Evolutionary conservation across 768 basidiomycete genomes (phyloP), one percentile per base, ranked within the genome.

Genomic region (Mycena maculata): DNA sequence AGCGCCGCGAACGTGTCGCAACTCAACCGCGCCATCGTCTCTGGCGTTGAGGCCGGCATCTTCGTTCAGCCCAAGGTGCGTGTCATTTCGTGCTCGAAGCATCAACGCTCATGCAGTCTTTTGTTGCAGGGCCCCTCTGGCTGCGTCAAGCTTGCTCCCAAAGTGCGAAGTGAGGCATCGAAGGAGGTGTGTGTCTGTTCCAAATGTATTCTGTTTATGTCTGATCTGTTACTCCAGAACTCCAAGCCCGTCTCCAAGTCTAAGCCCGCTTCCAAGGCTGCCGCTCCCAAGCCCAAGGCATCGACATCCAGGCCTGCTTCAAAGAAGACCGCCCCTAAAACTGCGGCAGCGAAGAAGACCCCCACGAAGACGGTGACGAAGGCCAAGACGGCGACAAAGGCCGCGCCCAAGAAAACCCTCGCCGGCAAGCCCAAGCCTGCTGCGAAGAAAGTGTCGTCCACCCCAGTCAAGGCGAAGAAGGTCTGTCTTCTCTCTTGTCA

Each of bases 11-110:
- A 93, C 79, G 79, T 86, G 72, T 88, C 85, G 65, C 91, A 92
- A 78, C 83, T 96, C 75, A 88, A 88, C 74, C 87, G 86, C 63
- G 93, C 94, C 63, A 92, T 96, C 77, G 79, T 85, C 50, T 79
- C 82, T 60, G 94, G 94, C 57, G 85, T 86, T 36, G 91, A 93
- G 77, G 56, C 60, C 22, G 81, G 80, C 12, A 68, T 80, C 27
- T 83, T 83, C 48, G 60, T 77, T 2, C 73, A 82, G 36, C 82
- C 82, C 72, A 83, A 71, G 65, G 72, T 66, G 22, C 30, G 42
- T 54, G 1, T 44, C 8, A 1, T 42, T 18, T n/a, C 15, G 12
- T 31, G 18, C n/a, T n/a, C n/a, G n/a, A n/a, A n/a, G n/a, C n/a
- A n/a, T 42, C 1, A 25, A 39, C 42, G 23, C 5, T 23, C 30